Conservation (phyloP, 129 eudicot species). For the Cynara cardunculus region DNA sequence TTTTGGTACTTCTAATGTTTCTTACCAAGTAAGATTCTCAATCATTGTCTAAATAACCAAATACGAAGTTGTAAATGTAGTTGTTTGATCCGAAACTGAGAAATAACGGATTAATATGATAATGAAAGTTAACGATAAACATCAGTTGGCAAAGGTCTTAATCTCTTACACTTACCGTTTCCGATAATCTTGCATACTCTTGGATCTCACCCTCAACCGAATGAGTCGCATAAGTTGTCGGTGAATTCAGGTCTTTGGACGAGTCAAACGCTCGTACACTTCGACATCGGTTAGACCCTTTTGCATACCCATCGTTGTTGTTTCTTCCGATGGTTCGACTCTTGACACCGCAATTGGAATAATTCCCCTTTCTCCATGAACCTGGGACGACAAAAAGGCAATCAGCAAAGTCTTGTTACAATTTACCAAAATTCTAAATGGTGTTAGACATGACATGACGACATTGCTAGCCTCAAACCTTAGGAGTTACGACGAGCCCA, state of each 20-base stretch:
- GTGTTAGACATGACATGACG: too few relatives aligned
- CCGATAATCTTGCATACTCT: not conserved
- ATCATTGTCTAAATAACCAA: too few relatives aligned
- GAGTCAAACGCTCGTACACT: not conserved
- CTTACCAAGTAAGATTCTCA: too few relatives aligned
- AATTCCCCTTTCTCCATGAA: conserved; percentile 66
- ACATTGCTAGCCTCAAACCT: too few relatives aligned
- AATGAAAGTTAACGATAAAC: too few relatives aligned
- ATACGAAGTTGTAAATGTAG: too few relatives aligned
- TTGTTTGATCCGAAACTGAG: too few relatives aligned
- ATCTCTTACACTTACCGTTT: not conserved
- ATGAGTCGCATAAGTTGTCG: not conserved
- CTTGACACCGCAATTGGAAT: conserved; percentile 49
- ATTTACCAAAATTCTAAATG: too few relatives aligned
- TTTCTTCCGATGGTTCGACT: conserved; percentile 21
- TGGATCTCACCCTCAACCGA: not conserved
- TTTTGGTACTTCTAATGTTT: too few relatives aligned
- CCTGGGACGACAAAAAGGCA: conserved; percentile 27
- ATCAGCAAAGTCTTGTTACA: not conserved
- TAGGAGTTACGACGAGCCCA: too few relatives aligned
- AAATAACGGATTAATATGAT: too few relatives aligned
- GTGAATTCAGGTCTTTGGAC: not conserved
- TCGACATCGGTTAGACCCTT: conserved; percentile 39
- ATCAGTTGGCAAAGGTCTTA: too few relatives aligned
- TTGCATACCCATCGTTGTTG: conserved; percentile 65